Conservation (phyloP, 2,329 filamentous ascomycete species). For the Penicillium hesseltinei region DNA sequence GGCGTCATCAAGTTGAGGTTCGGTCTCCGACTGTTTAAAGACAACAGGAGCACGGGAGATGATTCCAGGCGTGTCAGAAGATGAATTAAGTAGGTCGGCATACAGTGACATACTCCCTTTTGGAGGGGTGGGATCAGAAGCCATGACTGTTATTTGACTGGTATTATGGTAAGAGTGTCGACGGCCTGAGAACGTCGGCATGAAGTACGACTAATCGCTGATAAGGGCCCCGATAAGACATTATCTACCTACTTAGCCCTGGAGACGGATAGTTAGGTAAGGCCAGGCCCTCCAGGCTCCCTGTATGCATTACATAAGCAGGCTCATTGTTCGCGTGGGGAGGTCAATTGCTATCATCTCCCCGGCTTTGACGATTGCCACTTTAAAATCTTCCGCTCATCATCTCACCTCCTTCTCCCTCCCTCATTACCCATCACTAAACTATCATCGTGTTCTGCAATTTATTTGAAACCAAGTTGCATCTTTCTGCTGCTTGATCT, state of each 20-base stretch:
- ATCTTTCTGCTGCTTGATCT: background rate
- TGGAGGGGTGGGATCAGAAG: slow-evolving; percentile 29
- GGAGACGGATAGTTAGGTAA: background rate
- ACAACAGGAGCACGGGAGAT: slow-evolving; percentile 74
- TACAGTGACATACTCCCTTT: slow-evolving; percentile 68
- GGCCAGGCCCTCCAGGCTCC: background rate
- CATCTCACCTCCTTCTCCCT: background rate
- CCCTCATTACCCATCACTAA: background rate
- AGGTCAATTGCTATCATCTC: slow-evolving; percentile 8
- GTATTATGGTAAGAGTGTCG: background rate
- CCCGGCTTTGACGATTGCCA: slow-evolving; percentile 6
- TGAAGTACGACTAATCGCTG: background rate
- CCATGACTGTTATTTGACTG: slow-evolving; percentile 22
- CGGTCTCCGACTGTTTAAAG: slow-evolving; percentile 60
- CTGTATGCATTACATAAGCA: slow-evolving; percentile 1
- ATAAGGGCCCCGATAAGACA: too few species aligned
- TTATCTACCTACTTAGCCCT: too few species aligned
- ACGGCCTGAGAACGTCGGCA: background rate
- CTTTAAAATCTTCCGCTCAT: slow-evolving; percentile 1
- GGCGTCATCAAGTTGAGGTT: slow-evolving; percentile 49
- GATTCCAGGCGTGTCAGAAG: slow-evolving; percentile 53
- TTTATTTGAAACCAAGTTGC: background rate
- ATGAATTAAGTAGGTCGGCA: slow-evolving; percentile 71
- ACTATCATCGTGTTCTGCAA: background rate
- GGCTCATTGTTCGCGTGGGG: slow-evolving; percentile 1